Conservation (phyloP, 148 eudicot species). For the Camellia japonica region DNA sequence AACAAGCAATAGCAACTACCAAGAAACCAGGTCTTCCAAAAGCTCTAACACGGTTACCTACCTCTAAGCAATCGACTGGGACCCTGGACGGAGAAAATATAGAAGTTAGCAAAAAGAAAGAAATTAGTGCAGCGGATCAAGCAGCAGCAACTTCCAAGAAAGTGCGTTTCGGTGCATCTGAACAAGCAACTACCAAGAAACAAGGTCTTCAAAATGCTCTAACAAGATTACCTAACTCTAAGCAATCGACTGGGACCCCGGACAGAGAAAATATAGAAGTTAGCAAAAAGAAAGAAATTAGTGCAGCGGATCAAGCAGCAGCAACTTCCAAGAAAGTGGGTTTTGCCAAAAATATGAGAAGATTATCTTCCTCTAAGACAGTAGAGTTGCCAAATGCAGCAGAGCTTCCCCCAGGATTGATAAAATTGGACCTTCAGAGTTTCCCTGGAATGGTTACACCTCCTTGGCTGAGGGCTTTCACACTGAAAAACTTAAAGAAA, state of each 20-base stretch:
- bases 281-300: background rate
- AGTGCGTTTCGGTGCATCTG: too few relatives aligned
- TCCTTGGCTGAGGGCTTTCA: constrained; percentile 20
- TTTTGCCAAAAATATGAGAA: background rate
- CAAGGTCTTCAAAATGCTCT: too few relatives aligned
- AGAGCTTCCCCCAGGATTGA: constrained; percentile 17
- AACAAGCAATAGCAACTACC: too few relatives aligned
- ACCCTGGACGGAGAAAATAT: background rate
- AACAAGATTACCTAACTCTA: too few relatives aligned
- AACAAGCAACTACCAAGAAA: too few relatives aligned
- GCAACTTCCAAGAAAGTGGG: background rate
- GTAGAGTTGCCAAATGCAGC: background rate
- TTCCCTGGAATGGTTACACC: constrained; percentile 21
- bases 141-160: too few relatives aligned
- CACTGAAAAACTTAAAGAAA: constrained; percentile 23
- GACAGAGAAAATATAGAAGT: background rate
- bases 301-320: background rate
- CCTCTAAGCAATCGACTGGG: too few relatives aligned
- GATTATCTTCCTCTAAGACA: background rate
- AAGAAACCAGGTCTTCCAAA: too few relatives aligned
- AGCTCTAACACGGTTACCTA: too few relatives aligned
- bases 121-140: background rate
- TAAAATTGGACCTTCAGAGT: constrained; percentile 46
- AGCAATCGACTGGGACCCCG: background rate
- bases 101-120: background rate